Conservation (phyloP, 306 rosid genomes). For the Rosa persica region DNA sequence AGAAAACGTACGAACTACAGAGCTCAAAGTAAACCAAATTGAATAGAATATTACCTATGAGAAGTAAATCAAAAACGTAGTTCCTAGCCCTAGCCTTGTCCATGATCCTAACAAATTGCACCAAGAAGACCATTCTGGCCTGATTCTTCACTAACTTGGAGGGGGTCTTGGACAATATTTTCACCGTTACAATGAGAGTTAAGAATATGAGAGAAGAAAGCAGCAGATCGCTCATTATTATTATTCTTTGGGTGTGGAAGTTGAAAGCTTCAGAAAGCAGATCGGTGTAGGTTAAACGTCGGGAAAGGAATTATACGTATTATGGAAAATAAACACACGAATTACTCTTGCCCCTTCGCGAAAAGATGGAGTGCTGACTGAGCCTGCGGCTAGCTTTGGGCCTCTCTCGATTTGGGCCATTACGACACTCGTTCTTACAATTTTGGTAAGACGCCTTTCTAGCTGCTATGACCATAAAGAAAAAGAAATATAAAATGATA, state of each 20-base stretch:
- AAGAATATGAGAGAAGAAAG: background rate
- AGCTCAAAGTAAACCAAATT: background rate
- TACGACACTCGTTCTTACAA: no score
- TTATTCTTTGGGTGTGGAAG: background rate
- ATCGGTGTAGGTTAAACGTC: background rate
- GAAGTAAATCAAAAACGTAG: background rate
- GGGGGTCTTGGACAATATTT: background rate
- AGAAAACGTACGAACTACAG: background rate
- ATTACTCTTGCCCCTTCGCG: background rate
- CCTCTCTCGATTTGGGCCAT: no score
- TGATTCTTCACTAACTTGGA: background rate
- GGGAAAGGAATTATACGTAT: background rate
- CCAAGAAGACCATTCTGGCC: constrained; percentile 1
- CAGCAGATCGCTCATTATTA: background rate
- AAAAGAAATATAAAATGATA: no score
- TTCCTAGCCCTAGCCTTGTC: background rate
- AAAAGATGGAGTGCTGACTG: background rate
- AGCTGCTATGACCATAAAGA: no score
- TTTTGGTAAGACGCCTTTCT: no score
- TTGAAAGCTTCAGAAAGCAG: background rate
- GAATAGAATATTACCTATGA: background rate
- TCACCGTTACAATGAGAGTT: background rate
- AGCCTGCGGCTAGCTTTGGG: no score
- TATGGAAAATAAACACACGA: background rate
- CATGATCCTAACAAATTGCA: background rate